These are phyloP conservation scores for Entrophospora sp. DNA, from an alignment of 192 early-diverging fungal species.

Conservation along the genomic window DNA sequence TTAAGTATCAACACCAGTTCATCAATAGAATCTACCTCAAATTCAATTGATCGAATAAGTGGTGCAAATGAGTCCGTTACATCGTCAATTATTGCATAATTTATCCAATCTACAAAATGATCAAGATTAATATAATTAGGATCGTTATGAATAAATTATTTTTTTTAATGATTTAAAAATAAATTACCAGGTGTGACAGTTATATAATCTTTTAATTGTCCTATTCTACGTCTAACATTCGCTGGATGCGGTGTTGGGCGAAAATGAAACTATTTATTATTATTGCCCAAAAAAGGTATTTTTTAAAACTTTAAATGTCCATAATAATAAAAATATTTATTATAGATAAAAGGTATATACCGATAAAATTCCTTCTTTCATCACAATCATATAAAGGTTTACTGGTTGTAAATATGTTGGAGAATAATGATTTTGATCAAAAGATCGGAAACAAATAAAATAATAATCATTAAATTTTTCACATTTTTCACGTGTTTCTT, in stretches of 20 bases:
- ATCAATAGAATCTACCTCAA: constrained; percentile 74
- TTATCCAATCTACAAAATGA: constrained; percentile 37
- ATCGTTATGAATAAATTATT: background rate
- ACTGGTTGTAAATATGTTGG: constrained; percentile 30
- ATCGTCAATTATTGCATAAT: constrained; percentile 69
- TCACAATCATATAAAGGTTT: constrained; percentile 39
- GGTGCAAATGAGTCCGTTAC: no score
- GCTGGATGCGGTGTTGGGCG: constrained; percentile 46
- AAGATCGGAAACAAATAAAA: constrained; percentile 71
- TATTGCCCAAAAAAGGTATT: background rate
- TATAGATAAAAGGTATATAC: constrained; percentile 21
- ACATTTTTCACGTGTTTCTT: constrained; percentile 81
- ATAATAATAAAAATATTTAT: background rate
- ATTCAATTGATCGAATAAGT: constrained; percentile 61
- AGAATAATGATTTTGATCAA: constrained; percentile 30
- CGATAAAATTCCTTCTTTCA: constrained; percentile 40
- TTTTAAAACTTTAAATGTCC: background rate
- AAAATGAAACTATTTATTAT: constrained; percentile 52
- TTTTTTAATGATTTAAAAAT: background rate
- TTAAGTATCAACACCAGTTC: constrained; percentile 70
- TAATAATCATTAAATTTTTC: constrained; percentile 87
- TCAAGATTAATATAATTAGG: background rate
- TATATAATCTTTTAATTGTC: constrained; percentile 58
- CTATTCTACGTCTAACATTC: constrained; percentile 63
- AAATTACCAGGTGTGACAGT: constrained; percentile 49